A percentile compares a stretch with the other conserved stretches of the same genome.
Conservation (phyloP, 2,329 filamentous ascomycete genomes). For the Aspergillus sp. region DNA sequence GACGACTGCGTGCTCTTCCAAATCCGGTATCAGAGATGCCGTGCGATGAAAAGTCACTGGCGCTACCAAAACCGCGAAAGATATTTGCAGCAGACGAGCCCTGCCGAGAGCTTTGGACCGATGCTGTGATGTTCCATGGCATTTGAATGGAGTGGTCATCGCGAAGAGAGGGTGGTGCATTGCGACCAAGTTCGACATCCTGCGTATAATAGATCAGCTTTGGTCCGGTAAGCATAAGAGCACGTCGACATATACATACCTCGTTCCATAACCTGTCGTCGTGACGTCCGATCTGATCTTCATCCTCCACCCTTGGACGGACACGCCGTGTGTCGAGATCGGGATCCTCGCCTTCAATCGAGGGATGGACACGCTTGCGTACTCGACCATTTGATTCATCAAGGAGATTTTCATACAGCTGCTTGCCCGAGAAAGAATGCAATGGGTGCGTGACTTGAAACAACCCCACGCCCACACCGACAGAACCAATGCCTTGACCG, state of each 20-base stretch:
- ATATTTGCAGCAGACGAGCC: constrained; percentile 38
- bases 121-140: constrained; percentile 67
- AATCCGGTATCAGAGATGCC: constrained; percentile 27
- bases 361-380: constrained; percentile 32
- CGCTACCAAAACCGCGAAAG: constrained; percentile 37
- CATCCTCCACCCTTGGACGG: constrained; percentile 39
- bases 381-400: constrained; percentile 27
- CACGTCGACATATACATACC: constrained; percentile 22
- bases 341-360: constrained; percentile 24
- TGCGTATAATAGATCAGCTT: constrained; percentile 20
- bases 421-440: constrained; percentile 59
- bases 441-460: constrained; percentile 53
- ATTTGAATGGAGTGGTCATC: constrained; percentile 68
- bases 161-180: constrained; percentile 65
- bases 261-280: constrained; percentile 41
- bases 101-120: constrained; percentile 54
- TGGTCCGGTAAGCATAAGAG: too few species aligned
- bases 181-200: constrained; percentile 69
- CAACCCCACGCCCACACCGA: constrained; percentile 51
- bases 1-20: constrained; percentile 50
- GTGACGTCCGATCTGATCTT: constrained; percentile 37
- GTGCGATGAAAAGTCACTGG: constrained; percentile 36
- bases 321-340: constrained; percentile 38
- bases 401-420: constrained; percentile 53
- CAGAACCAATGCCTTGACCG: constrained; percentile 57